Conservation (phyloP, 305 asterid genomes). For the Petunia hybrid region DNA sequence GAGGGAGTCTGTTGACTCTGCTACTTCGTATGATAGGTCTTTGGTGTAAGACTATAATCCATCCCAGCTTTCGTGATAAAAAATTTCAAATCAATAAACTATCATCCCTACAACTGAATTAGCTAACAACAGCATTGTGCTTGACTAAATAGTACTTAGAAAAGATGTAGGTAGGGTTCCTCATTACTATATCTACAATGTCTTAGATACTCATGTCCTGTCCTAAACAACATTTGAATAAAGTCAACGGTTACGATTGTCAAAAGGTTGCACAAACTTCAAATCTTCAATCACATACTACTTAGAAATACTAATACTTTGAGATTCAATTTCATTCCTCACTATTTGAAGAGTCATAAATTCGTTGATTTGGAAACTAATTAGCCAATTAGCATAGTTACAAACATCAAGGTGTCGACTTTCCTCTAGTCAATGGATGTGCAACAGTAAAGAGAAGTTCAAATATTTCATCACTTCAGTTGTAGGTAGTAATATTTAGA, state of each 20-base stretch:
- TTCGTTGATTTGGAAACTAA: background rate
- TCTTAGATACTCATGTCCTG: background rate
- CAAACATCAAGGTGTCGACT: background rate
- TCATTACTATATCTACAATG: background rate
- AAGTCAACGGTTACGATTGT: background rate
- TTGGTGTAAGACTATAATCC: background rate
- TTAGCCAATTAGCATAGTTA: background rate
- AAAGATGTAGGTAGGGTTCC: background rate
- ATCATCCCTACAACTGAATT: background rate
- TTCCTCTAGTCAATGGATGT: background rate
- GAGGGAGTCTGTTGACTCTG: background rate
- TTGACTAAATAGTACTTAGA: background rate
- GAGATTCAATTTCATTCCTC: background rate
- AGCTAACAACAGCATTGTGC: background rate
- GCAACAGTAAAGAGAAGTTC: background rate
- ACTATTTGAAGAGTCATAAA: background rate
- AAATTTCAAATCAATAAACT: background rate
- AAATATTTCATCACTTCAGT: background rate
- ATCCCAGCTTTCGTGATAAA: background rate
- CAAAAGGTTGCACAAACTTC: background rate
- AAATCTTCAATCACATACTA: background rate
- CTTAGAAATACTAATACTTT: background rate
- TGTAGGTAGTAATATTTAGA: background rate
- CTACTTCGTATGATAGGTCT: conserved; percentile 2
- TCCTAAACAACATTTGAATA: background rate